A percentile compares a stretch with the other conserved stretches of the same genome.
These are phyloP conservation scores for Eremothecium sinecaudum DNA, from an alignment of 1,139 yeast species.

Conservation along the genomic window DNA sequence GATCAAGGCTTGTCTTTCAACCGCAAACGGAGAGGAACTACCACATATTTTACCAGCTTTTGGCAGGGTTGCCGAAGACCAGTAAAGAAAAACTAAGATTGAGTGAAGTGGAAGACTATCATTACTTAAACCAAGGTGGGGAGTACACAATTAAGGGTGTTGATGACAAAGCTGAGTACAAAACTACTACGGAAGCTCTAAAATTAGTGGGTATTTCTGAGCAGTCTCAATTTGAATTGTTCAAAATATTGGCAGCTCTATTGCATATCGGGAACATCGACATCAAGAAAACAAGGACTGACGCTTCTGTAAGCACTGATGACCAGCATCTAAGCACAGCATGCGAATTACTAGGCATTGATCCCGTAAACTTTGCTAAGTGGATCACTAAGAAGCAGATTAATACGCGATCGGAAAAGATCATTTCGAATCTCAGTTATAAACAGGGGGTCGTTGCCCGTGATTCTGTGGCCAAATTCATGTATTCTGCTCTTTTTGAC, in stretches of 20 bases:
- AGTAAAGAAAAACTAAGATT: constrained; percentile 54
- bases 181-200: constrained; percentile 66
- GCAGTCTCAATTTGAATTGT: constrained; percentile 57
- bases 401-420: constrained; percentile 85
- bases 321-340: constrained; percentile 81
- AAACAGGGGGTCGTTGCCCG: constrained; percentile 86
- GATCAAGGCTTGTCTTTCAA: constrained; percentile 91
- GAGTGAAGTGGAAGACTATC: constrained; percentile 56
- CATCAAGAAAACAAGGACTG: constrained; percentile 76
- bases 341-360: constrained; percentile 76
- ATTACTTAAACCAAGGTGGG: constrained; percentile 88
- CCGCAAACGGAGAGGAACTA: constrained; percentile 84
- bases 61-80: constrained; percentile 63
- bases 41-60: constrained; percentile 87
- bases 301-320: constrained; percentile 72
- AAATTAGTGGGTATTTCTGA: constrained; percentile 63
- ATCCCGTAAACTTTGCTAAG: constrained; percentile 64
- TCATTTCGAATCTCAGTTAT: constrained; percentile 71
- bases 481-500: constrained; percentile 86
- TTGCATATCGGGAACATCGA: constrained; percentile 91
- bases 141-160: constrained; percentile 62
- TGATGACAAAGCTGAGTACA: constrained; percentile 73
- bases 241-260: constrained; percentile 76
- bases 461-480: constrained; percentile 91
- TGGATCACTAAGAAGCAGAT: constrained; percentile 95